phyloP scores from a whole-genome alignment of 2,329 filamentous ascomycete genomes.

The Fusarium subtropicale region DNA sequence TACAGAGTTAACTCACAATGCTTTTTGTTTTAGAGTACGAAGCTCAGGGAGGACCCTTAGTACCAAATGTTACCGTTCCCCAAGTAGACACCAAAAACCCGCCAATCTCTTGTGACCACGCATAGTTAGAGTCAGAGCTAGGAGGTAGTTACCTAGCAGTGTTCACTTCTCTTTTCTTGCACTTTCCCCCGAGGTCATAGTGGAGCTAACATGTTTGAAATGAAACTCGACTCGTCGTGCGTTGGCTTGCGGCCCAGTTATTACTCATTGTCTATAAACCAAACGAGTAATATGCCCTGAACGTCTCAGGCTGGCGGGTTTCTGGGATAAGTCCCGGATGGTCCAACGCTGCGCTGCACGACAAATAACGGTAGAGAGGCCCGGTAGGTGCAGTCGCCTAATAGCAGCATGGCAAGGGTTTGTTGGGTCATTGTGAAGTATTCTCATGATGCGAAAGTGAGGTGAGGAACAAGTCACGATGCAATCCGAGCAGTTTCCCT shows the following conservation, averaged over 20 bases:
- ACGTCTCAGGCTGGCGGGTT: conserved; percentile 27
- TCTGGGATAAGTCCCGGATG: conserved; percentile 36
- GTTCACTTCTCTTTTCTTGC: conserved; percentile 17
- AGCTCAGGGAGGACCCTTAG: conserved; percentile 11
- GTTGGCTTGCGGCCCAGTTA: conserved; percentile 32
- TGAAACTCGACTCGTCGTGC: conserved; percentile 40
- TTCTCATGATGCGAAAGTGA: conserved; percentile 4
- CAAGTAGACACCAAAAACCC: conserved; percentile 16
- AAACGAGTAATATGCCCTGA: conserved; percentile 25
- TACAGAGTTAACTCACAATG: neutral
- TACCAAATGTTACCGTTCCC: conserved; percentile 7
- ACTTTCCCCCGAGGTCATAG: conserved; percentile 22
- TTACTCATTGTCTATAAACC: conserved; percentile 31
- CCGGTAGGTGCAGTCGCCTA: conserved; percentile 4
- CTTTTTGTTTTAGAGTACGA: conserved; percentile 13
- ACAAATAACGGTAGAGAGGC: neutral
- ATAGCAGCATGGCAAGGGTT: neutral
- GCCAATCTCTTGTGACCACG: conserved; percentile 33
- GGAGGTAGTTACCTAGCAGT: conserved; percentile 1
- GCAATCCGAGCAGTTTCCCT: neutral
- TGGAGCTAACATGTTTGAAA: conserved; percentile 29
- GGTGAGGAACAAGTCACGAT: conserved; percentile 22
- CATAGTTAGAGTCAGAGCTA: conserved; percentile 9
- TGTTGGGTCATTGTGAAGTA: conserved; percentile 13
- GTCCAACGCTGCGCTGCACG: conserved; percentile 4